Evolutionary conservation across 2,329 filamentous ascomycete genomes (phyloP).

Genomic region (Stylonectria norvegica): DNA sequence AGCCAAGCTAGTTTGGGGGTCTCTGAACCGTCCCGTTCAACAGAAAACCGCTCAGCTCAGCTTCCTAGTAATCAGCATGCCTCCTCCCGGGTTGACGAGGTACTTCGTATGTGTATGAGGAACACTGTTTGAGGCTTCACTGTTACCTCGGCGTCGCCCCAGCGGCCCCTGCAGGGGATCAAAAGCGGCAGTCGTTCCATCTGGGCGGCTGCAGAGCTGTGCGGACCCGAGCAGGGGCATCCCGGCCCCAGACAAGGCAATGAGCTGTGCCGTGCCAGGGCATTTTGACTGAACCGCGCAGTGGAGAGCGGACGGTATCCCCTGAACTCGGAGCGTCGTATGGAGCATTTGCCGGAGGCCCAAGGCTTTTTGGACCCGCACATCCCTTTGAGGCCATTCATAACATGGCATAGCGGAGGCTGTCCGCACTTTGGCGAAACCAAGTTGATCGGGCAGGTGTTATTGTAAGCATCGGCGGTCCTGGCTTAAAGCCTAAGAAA

Average conservation of each 20-base stretch:
- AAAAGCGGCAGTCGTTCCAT: slow-evolving; percentile 24
- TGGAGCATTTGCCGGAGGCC: background rate
- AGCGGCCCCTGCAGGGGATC: slow-evolving; percentile 19
- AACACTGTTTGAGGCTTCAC: too few species aligned
- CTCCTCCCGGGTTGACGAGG: too few species aligned
- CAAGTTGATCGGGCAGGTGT: slow-evolving; percentile 6
- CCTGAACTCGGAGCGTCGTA: background rate
- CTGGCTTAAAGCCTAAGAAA: slow-evolving; percentile 4
- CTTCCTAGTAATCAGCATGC: too few species aligned
- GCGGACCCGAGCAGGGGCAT: slow-evolving; percentile 13
- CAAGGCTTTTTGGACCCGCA: too few species aligned
- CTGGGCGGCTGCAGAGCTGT: slow-evolving; percentile 20
- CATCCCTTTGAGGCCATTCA: too few species aligned
- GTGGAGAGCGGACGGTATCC: background rate
- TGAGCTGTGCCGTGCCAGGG: slow-evolving; percentile 11
- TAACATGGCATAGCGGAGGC: slow-evolving; percentile 6
- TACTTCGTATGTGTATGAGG: too few species aligned
- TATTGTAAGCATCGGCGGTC: background rate
- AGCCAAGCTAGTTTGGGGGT: too few species aligned
- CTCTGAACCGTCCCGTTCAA: too few species aligned
- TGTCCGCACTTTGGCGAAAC: slow-evolving; percentile 12
- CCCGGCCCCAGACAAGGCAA: slow-evolving; percentile 18
- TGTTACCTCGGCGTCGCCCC: background rate
- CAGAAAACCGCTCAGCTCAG: too few species aligned
- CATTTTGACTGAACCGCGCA: slow-evolving; percentile 14